These are phyloP conservation scores for Giardia muris DNA, from an alignment of 208 protist species.

Conservation along the genomic window DNA sequence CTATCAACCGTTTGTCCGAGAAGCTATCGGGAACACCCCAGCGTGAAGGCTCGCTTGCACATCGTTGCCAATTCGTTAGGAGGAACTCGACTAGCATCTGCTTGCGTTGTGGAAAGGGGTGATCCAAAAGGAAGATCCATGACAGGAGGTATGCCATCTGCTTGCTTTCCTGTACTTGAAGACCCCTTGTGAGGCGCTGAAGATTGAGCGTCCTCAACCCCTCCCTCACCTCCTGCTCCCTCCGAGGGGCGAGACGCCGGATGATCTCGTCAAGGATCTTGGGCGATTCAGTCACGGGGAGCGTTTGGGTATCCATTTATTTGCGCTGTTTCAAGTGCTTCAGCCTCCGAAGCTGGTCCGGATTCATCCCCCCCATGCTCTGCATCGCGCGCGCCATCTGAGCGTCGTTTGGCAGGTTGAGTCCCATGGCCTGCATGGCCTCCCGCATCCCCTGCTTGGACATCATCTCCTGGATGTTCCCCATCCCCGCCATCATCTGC, in stretches of 20 bases:
- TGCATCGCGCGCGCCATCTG: not conserved
- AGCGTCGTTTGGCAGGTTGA: not conserved
- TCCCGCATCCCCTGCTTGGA: constrained; percentile 18
- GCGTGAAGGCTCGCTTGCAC: not conserved
- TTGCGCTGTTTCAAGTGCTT: no score
- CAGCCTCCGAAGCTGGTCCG: not conserved
- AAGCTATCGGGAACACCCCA: not conserved
- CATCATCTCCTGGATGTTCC: not conserved
- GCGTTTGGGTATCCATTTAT: no score
- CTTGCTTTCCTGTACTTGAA: not conserved
- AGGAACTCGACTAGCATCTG: not conserved
- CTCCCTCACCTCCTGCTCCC: not conserved
- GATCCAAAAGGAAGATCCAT: not conserved
- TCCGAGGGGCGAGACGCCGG: not conserved
- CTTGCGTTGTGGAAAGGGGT: not conserved
- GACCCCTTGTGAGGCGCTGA: not conserved
- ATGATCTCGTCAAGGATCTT: not conserved
- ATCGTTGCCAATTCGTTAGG: not conserved
- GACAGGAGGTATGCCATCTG: not conserved
- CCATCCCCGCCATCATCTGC: not conserved
- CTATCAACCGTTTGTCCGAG: not conserved
- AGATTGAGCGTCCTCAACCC: not conserved
- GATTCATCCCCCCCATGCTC: not conserved
- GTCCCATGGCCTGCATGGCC: not conserved
- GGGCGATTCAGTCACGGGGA: not conserved